Percentiles rank a stretch among this genome's conserved stretches.
phyloP scores from a whole-genome alignment of 2,329 filamentous ascomycete species.

The Verticillium albo-atrum region DNA sequence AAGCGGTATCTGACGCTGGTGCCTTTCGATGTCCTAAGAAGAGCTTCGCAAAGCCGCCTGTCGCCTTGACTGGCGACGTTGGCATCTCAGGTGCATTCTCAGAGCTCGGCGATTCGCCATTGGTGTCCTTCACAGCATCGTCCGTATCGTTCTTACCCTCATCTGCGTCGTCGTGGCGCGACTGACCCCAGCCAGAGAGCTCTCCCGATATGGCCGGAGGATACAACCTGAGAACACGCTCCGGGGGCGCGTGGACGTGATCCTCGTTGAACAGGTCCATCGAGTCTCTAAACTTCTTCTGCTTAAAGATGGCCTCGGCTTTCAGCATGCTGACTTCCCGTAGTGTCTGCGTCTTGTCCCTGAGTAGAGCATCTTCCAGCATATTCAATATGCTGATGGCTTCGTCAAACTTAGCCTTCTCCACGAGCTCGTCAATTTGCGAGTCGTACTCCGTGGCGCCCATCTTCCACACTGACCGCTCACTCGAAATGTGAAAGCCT shows the following conservation, averaged over 20 bases:
- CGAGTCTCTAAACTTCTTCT: constrained; percentile 77
- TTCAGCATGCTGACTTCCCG: constrained; percentile 89
- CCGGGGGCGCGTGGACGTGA: constrained; percentile 83
- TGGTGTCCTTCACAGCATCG: constrained; percentile 26
- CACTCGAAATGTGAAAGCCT: constrained; percentile 89
- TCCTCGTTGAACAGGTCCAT: constrained; percentile 83
- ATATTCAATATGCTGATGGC: constrained; percentile 84
- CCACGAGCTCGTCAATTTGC: constrained; percentile 79
- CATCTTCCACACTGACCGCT: constrained; percentile 94
- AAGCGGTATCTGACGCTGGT: constrained; percentile 47
- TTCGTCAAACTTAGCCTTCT: constrained; percentile 74
- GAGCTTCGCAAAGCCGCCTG: constrained; percentile 48
- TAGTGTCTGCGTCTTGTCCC: constrained; percentile 74
- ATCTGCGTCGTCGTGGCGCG: constrained; percentile 41
- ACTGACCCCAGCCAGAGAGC: constrained; percentile 53
- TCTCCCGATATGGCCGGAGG: constrained; percentile 80
- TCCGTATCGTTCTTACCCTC: constrained; percentile 29
- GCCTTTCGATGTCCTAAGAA: constrained; percentile 44
- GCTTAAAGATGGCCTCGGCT: constrained; percentile 76
- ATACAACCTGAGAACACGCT: constrained; percentile 80
- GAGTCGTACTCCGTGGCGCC: constrained; percentile 85
- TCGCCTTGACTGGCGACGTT: constrained; percentile 30
- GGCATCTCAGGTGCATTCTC: constrained; percentile 7
- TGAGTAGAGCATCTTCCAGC: constrained; percentile 86
- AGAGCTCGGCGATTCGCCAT: constrained; percentile 22